phyloP scores from a whole-genome alignment of 2,329 filamentous ascomycete species.

The Phialemoniopsis sp. region DNA sequence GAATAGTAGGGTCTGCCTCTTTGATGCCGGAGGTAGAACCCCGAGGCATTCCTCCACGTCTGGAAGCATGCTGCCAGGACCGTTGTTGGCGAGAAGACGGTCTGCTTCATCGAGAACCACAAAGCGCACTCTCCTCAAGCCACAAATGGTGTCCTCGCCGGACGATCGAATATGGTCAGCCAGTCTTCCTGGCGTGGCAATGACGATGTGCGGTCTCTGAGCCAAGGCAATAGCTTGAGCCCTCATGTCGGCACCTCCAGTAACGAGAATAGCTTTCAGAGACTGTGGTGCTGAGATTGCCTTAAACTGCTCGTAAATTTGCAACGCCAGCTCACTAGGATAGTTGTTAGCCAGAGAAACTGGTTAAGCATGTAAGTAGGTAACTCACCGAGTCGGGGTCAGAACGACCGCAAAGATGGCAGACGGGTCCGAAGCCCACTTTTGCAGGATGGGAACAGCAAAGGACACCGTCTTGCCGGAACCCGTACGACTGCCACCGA shows the following conservation, averaged over 20 bases:
- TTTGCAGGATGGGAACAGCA: slow-evolving; percentile 87
- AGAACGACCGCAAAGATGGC: slow-evolving; percentile 88
- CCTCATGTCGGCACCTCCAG: slow-evolving; percentile 89
- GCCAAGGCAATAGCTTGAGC: slow-evolving; percentile 81
- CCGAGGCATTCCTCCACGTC: slow-evolving; percentile 87
- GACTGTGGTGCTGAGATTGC: slow-evolving; percentile 86
- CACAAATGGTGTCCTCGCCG: slow-evolving; percentile 83
- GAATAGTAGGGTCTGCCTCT: slow-evolving; percentile 92
- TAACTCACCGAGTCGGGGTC: slow-evolving; percentile 70
- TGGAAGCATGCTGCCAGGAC: slow-evolving; percentile 83
- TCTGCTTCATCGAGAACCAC: slow-evolving; percentile 97
- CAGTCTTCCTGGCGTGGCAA: slow-evolving; percentile 88
- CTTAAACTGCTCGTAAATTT: slow-evolving; percentile 95
- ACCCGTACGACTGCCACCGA: slow-evolving; percentile 90
- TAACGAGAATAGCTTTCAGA: slow-evolving; percentile 85
- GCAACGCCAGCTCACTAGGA: slow-evolving; percentile 75
- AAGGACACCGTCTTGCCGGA: slow-evolving; percentile 98
- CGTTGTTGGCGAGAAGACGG: slow-evolving; percentile 70
- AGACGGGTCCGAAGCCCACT: slow-evolving; percentile 87
- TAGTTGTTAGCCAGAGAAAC: neutral
- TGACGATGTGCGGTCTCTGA: slow-evolving; percentile 82
- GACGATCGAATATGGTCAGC: slow-evolving; percentile 92
- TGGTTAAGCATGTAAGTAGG: neutral
- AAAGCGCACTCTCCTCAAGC: slow-evolving; percentile 72
- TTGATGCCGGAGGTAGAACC: slow-evolving; percentile 69